Evolutionary conservation across 2,329 filamentous ascomycete species (phyloP).

Genomic region (Cytospora piceae): DNA sequence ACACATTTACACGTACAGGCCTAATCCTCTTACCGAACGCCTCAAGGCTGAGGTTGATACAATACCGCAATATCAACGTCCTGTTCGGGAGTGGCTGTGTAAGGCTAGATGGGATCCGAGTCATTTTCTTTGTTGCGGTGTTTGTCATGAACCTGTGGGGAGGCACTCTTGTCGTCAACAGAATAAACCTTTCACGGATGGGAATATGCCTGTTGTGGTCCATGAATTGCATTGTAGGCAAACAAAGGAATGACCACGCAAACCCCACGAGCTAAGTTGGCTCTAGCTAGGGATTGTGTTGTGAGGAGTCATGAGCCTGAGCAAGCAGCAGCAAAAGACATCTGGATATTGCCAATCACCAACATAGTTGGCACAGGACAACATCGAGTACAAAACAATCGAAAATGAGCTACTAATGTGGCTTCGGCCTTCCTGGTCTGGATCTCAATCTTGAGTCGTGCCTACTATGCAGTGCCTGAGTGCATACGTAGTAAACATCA

Average conservation of each 20-base stretch:
- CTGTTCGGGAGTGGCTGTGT: neutral
- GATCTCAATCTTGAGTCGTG: slow-evolving; percentile 13
- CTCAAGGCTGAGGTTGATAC: no score
- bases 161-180: no score
- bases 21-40: no score
- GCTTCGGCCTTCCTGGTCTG: slow-evolving; percentile 12
- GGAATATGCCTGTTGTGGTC: no score
- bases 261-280: slow-evolving; percentile 13
- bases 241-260: neutral
- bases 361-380: neutral
- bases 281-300: neutral
- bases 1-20: no score
- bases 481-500: slow-evolving; percentile 10
- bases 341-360: neutral
- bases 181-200: no score
- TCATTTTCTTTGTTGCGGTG: no score
- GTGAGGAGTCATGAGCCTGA: slow-evolving; percentile 17
- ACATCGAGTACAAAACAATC: neutral
- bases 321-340: neutral
- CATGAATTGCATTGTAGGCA: neutral
- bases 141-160: no score
- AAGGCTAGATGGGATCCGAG: neutral
- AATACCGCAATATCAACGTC: no score
- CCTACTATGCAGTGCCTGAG: slow-evolving; percentile 3
- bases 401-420: neutral